Conservation (phyloP, 345 rosid species). For the Linum trigynum region DNA sequence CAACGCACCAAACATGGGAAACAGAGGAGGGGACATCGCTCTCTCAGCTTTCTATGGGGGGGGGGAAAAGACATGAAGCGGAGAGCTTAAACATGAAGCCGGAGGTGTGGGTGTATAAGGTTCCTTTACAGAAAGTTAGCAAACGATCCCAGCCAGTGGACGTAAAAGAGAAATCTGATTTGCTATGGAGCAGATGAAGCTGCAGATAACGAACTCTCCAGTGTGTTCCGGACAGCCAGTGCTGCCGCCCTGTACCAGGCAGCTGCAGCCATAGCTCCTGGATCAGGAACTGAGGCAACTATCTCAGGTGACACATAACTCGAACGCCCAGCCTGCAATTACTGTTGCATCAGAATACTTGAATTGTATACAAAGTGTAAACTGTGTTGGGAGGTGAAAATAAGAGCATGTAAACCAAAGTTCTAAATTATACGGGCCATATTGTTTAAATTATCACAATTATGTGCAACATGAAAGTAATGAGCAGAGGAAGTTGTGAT, state of each 20-base stretch:
- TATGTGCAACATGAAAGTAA: too few species aligned
- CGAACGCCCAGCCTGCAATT: slow-evolving; percentile 72
- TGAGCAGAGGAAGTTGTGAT: too few species aligned
- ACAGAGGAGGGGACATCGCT: slow-evolving; percentile 15
- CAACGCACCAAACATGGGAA: too few species aligned
- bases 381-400: too few species aligned
- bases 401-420: too few species aligned
- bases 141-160: not conserved
- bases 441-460: too few species aligned
- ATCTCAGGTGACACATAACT: slow-evolving; percentile 54
- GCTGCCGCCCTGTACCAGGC: slow-evolving; percentile 92
- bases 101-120: not conserved
- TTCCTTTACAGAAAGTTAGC: not conserved
- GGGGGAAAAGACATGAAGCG: slow-evolving; percentile 19
- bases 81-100: slow-evolving; percentile 30
- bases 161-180: not conserved
- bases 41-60: slow-evolving; percentile 33
- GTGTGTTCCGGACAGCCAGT: slow-evolving; percentile 53
- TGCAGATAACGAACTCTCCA: slow-evolving; percentile 13
- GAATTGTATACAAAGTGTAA: too few species aligned
- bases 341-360: too few species aligned
- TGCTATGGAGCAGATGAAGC: not conserved
- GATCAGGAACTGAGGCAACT: slow-evolving; percentile 71
- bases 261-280: slow-evolving; percentile 92
- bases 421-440: too few species aligned